Evolutionary conservation across 2,329 filamentous ascomycete species (phyloP).

Genomic region (Talaromyces islandicus): DNA sequence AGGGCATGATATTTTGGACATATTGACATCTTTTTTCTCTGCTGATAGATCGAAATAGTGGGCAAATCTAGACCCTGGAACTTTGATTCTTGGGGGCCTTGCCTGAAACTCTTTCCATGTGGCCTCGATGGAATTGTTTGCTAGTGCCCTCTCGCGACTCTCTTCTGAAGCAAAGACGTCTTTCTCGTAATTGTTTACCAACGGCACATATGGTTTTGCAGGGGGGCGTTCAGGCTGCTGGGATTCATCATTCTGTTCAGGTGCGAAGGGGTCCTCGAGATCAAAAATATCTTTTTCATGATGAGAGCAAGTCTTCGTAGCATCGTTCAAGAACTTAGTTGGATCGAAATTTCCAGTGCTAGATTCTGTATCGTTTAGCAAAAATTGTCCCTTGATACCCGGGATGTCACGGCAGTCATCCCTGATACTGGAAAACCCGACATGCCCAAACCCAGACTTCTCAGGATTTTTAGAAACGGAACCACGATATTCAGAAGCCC

Average conservation of each 20-base stretch:
- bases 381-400: neutral
- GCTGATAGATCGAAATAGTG: neutral
- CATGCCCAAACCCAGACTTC: too few relatives aligned
- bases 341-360: neutral
- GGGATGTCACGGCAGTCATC: neutral
- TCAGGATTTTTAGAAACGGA: neutral
- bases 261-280: neutral
- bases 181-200: conserved; percentile 8
- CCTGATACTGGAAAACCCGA: too few relatives aligned
- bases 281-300: neutral
- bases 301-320: neutral
- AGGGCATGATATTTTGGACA: neutral
- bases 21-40: neutral
- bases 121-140: neutral
- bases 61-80: neutral
- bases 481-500: neutral
- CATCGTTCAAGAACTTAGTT: neutral
- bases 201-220: neutral
- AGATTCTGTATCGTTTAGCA: neutral
- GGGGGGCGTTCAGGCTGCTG: neutral
- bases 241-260: neutral
- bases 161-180: conserved; percentile 3
- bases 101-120: neutral
- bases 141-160: neutral
- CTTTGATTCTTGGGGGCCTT: neutral